Evolutionary conservation across 2,329 filamentous ascomycete genomes (phyloP), one percentile per base, ranked within the genome.

Genomic region (Talaromyces islandicus): DNA sequence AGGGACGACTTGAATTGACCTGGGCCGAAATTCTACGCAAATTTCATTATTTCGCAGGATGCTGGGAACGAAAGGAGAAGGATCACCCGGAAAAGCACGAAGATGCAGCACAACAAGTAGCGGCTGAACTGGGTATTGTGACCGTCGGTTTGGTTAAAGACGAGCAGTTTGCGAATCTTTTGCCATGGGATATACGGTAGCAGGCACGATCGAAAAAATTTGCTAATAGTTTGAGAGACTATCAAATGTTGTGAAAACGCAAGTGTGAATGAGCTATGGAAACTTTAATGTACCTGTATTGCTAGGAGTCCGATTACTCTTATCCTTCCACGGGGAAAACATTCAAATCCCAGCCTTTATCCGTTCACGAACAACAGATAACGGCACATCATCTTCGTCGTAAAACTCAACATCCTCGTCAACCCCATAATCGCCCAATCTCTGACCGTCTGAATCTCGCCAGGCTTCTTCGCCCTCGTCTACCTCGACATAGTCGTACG

Each of bases 381-480:
- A 69, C 2, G 85, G 85, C 14, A 87, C 69, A 66, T 87, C 80
- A 62, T 88, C 85, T 60, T 84, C 81, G 63, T 86, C 85, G 65
- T 85, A 86, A 60, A 87, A 87, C 63, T 87, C 85, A 1, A 80
- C 78, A 30, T 85, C 83, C 68, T 87, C 85, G 66, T 88, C 85
- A 3, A 88, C 83, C 0, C 85, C 85, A 68, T 87, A 88, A 64
- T 88, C 85, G 19, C 81, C 75, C 24, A 88, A 72, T 21, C 84
- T 72, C 63, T 88, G 85, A 4, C 85, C 85, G 66, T 87, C 85
- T 0, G 82, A 80, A 65, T 87, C 86, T 29, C 78, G 78, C 85
- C 85, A 88, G 0, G 75, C 80, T 71, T 86, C 84, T 69, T 86
- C 84, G 4, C 84, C 83, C 63, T 78, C 77, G 57, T 71, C 69